A percentile compares a stretch with the other conserved stretches of the same genome.
These are phyloP conservation scores for Vigna angularis DNA, from an alignment of 306 rosid genomes.

Conservation along the genomic window DNA sequence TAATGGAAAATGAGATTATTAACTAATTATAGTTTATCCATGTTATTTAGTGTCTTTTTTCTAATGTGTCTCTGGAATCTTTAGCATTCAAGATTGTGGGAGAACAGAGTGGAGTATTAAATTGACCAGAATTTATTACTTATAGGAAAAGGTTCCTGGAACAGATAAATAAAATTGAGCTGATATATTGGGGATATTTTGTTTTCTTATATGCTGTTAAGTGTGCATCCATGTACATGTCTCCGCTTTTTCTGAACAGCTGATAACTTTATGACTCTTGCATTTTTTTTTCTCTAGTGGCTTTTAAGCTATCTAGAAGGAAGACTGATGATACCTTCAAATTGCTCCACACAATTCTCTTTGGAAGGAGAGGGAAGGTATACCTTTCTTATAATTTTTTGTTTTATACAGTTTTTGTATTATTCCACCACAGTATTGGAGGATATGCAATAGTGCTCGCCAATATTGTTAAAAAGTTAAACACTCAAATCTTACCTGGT, in stretches of 20 bases:
- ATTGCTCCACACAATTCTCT: slow-evolving; percentile 86
- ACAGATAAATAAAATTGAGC: slow-evolving; percentile 17
- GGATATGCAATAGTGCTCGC: slow-evolving; percentile 3
- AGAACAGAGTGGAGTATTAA: not conserved
- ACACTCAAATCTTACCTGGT: not conserved
- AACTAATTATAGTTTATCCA: slow-evolving; percentile 2
- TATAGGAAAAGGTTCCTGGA: not conserved
- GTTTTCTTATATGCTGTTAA: slow-evolving; percentile 3
- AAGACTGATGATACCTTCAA: slow-evolving; percentile 79
- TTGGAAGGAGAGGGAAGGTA: slow-evolving; percentile 97
- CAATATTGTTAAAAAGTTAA: slow-evolving; percentile 13
- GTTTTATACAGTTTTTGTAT: not conserved
- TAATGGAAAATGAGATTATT: slow-evolving; percentile 12
- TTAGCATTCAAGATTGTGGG: not conserved
- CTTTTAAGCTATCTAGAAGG: slow-evolving; percentile 82
- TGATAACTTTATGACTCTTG: slow-evolving; percentile 24
- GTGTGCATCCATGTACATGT: slow-evolving; percentile 18
- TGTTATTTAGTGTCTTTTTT: slow-evolving; percentile 12
- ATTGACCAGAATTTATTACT: slow-evolving; percentile 10
- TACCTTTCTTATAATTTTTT: slow-evolving; percentile 15
- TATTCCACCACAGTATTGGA: slow-evolving; percentile 12
- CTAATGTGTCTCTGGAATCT: slow-evolving; percentile 8
- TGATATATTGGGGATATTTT: slow-evolving; percentile 15
- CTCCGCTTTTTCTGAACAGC: slow-evolving; percentile 23
- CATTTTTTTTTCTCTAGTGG: slow-evolving; percentile 63